Evolutionary conservation across 78 protist genomes (phyloP).

Genomic region (Blattamonas nauphoetae): DNA sequence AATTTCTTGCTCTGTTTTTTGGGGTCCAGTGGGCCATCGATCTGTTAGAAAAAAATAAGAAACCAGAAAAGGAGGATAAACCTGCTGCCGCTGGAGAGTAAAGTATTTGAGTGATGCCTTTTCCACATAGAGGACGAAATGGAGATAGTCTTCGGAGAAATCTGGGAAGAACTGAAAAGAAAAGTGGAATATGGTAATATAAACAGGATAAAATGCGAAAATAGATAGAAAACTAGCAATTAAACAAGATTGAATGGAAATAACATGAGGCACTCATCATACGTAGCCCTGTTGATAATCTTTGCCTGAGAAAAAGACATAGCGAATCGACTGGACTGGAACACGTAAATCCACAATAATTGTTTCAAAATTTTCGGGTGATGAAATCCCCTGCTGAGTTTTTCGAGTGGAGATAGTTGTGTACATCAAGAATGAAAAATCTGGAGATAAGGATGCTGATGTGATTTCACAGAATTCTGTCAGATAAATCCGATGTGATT

Average conservation of each 20-base stretch:
- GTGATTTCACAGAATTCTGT: neutral
- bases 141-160: neutral
- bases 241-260: too few relatives aligned
- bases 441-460: neutral
- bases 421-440: neutral
- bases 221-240: too few relatives aligned
- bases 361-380: neutral
- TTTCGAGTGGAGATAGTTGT: neutral
- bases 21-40: neutral
- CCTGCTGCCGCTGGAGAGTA: neutral
- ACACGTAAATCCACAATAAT: neutral
- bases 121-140: neutral
- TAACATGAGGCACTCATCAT: too few relatives aligned
- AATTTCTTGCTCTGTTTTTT: neutral
- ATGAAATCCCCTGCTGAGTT: neutral
- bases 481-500: neutral
- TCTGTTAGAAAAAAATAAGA: too few relatives aligned
- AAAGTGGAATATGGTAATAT: neutral
- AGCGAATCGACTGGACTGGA: neutral
- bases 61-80: neutral
- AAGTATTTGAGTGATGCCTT: neutral
- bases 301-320: neutral
- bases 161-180: neutral
- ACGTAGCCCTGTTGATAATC: neutral
- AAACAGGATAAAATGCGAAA: too few relatives aligned